Evolutionary conservation across 129 eudicot species (phyloP).

Genomic region (Calendula officinalis): DNA sequence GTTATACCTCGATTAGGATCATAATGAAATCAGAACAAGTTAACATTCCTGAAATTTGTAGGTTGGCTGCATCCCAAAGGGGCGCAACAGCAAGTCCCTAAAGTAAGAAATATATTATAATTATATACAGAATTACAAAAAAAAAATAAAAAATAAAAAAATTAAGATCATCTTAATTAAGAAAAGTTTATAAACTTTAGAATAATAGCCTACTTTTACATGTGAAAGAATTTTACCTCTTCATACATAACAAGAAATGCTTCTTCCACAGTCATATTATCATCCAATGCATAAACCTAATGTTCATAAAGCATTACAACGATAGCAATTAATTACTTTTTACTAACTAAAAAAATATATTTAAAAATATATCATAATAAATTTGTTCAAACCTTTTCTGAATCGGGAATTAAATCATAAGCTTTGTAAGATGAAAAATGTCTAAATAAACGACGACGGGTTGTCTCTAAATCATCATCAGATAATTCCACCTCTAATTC

Average conservation of each 20-base stretch:
- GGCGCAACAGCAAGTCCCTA: slow-evolving; percentile 63
- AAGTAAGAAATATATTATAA: slow-evolving; percentile 9
- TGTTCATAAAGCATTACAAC: slow-evolving; percentile 1
- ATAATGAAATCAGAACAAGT: slow-evolving; percentile 74
- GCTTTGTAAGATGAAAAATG: slow-evolving; percentile 49
- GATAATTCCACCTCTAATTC: slow-evolving; percentile 28
- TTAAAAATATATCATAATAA: background rate
- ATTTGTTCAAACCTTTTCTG: slow-evolving; percentile 55
- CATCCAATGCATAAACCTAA: slow-evolving; percentile 61
- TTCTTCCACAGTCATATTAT: slow-evolving; percentile 50
- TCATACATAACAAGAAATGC: slow-evolving; percentile 65
- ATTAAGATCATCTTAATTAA: background rate
- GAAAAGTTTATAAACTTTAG: background rate
- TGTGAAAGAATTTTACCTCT: slow-evolving; percentile 32
- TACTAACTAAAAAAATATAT: background rate
- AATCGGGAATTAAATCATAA: slow-evolving; percentile 61
- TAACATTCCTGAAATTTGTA: slow-evolving; percentile 61
- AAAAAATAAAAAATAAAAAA: background rate
- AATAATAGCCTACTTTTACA: background rate
- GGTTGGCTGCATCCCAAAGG: slow-evolving; percentile 55
- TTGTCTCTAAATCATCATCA: slow-evolving; percentile 42
- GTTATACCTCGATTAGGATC: slow-evolving; percentile 54
- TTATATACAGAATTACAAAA: background rate
- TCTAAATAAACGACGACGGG: slow-evolving; percentile 45
- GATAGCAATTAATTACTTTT: background rate